Evolutionary conservation across 495 filamentous ascomycete genomes (phyloP).

Genomic region (Amorphotheca resinae): DNA sequence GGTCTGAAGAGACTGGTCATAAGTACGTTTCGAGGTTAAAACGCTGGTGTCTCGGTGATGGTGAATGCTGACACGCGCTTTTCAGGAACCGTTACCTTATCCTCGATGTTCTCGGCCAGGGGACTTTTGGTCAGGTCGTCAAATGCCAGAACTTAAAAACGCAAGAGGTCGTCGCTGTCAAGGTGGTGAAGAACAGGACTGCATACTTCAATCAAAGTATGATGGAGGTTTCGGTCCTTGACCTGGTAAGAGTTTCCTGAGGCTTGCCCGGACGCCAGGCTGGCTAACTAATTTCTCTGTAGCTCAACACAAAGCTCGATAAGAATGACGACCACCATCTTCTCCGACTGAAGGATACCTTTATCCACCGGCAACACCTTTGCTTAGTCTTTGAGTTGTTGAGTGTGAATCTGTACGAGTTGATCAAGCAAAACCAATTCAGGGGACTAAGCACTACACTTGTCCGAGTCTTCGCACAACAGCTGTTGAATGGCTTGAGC

Average conservation of each 20-base stretch:
- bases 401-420: conserved; percentile 95
- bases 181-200: conserved; percentile 98
- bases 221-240: conserved; percentile 99
- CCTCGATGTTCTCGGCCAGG: conserved; percentile 93
- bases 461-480: conserved; percentile 95
- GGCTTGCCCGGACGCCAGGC: no score
- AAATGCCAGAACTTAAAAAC: conserved; percentile 99
- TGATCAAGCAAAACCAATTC: conserved; percentile 99
- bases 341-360: conserved; percentile 91
- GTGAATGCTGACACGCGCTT: conserved; percentile 14
- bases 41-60: conserved; percentile 11
- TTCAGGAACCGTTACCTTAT: conserved; percentile 91
- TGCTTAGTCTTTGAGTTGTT: conserved; percentile 96
- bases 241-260: conserved; percentile 52
- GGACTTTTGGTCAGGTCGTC: conserved; percentile 98
- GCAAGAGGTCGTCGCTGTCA: conserved; percentile 96
- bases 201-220: conserved; percentile 99
- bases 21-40: conserved; percentile 49
- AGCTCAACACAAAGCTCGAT: conserved; percentile 97
- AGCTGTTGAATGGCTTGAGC: conserved; percentile 83
- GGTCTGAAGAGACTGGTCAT: conserved; percentile 93
- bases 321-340: conserved; percentile 99
- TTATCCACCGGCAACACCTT: conserved; percentile 95
- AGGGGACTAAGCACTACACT: conserved; percentile 93
- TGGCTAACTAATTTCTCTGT: background rate